A percentile compares a stretch with the other conserved stretches of the same genome.
Evolutionary conservation across 805 yeast species (phyloP).

Genomic region (Scheffersomyces ergatensis): DNA sequence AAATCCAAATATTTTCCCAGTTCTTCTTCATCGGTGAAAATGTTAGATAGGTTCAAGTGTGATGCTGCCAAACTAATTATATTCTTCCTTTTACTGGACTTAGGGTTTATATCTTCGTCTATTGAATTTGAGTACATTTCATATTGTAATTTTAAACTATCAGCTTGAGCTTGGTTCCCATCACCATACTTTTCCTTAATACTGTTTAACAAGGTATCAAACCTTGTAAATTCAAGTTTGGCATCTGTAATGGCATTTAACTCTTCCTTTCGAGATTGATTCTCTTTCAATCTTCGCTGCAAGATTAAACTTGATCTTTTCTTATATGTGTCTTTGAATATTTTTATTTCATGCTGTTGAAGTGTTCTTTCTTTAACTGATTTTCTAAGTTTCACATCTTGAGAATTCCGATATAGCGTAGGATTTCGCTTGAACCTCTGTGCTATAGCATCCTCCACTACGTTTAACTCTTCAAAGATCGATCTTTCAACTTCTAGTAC

Average conservation of each 20-base stretch:
- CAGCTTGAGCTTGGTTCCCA: conserved; percentile 1
- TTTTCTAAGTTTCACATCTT: conserved; percentile 27
- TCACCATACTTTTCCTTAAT: conserved; percentile 5
- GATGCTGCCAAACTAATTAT: conserved; percentile 51
- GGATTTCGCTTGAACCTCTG: conserved; percentile 65
- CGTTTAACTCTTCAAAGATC: conserved; percentile 63
- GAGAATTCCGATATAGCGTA: conserved; percentile 34
- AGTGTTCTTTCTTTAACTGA: conserved; percentile 49
- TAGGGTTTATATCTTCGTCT: conserved; percentile 15
- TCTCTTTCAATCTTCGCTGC: not conserved
- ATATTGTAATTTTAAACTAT: conserved; percentile 14
- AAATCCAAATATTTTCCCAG: conserved; percentile 68
- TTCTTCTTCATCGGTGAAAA: conserved; percentile 60
- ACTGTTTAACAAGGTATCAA: conserved; percentile 10
- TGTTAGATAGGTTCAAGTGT: conserved; percentile 43
- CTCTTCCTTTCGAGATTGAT: conserved; percentile 5
- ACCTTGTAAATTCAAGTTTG: conserved; percentile 8
- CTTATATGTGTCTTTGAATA: conserved; percentile 48
- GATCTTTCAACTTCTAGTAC: conserved; percentile 34
- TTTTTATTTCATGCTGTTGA: conserved; percentile 67
- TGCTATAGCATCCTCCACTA: conserved; percentile 64
- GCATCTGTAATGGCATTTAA: conserved; percentile 12
- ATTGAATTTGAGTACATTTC: conserved; percentile 19
- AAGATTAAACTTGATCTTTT: conserved; percentile 5
- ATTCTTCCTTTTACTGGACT: conserved; percentile 32